Conservation (phyloP, 1,139 yeast species). For the Geotrichum candidum region DNA sequence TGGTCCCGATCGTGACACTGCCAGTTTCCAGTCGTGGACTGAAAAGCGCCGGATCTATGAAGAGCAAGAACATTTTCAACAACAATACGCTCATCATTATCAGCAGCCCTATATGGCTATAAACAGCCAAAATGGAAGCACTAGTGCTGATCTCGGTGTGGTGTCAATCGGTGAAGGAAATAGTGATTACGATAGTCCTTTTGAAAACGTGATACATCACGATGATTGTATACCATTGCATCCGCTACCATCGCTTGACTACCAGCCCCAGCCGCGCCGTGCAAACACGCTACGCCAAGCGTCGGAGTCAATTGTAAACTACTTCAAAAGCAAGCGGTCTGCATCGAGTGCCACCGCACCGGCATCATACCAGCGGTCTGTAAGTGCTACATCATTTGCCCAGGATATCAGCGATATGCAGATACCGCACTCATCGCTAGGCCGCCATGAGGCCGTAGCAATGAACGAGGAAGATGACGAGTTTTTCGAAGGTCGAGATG, state of each 20-base stretch:
- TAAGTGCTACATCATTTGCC: slow-evolving; percentile 1
- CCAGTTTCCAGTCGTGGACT: slow-evolving; percentile 30
- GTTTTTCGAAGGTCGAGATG: slow-evolving; percentile 51
- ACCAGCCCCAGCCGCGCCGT: slow-evolving; percentile 3
- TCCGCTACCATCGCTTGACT: background rate
- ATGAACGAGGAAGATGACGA: slow-evolving; percentile 35
- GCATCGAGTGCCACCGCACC: slow-evolving; percentile 8
- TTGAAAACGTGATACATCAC: slow-evolving; percentile 2
- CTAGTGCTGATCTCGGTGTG: slow-evolving; percentile 9
- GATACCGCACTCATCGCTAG: slow-evolving; percentile 3
- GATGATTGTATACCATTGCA: slow-evolving; percentile 3
- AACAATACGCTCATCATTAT: slow-evolving; percentile 2
- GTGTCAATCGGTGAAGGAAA: slow-evolving; percentile 13
- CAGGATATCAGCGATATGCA: slow-evolving; percentile 7
- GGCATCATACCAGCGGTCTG: background rate
- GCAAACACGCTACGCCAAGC: slow-evolving; percentile 13
- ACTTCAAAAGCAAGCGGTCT: slow-evolving; percentile 11
- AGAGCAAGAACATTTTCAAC: slow-evolving; percentile 15
- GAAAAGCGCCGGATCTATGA: slow-evolving; percentile 28
- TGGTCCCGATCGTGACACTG: slow-evolving; percentile 21
- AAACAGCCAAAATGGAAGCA: background rate
- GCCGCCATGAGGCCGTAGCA: slow-evolving; percentile 18
- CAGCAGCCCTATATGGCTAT: slow-evolving; percentile 13
- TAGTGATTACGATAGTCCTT: slow-evolving; percentile 14
- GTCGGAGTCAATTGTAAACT: slow-evolving; percentile 5